Percentiles rank a stretch among this genome's conserved stretches.
phyloP scores from a whole-genome alignment of 2,329 filamentous ascomycete species.

The Penicillium sp. region DNA sequence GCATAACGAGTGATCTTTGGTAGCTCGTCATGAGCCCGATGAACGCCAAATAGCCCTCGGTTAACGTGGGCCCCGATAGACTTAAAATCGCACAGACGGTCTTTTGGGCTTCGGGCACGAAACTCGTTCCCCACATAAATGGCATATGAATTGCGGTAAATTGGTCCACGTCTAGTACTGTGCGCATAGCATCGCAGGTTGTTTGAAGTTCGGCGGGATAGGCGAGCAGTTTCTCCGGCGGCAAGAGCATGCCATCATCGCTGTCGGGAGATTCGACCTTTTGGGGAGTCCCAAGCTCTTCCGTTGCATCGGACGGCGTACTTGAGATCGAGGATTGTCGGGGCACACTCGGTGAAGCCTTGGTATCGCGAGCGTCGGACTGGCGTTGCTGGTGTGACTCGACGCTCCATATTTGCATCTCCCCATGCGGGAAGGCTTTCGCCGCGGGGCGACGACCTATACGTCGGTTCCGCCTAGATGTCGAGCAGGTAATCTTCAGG shows the following conservation, averaged over 20 bases:
- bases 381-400: constrained; percentile 3
- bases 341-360: constrained; percentile 6
- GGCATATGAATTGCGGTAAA: constrained; percentile 22
- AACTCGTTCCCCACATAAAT: constrained; percentile 20
- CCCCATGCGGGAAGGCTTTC: constrained; percentile 14
- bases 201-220: constrained; percentile 12
- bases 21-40: constrained; percentile 24
- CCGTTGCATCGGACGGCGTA: constrained; percentile 1
- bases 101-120: constrained; percentile 16
- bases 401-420: constrained; percentile 18
- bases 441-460: constrained; percentile 15
- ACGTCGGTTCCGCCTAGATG: constrained; percentile 17
- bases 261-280: constrained; percentile 4
- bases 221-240: constrained; percentile 20
- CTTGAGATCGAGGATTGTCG: constrained; percentile 7
- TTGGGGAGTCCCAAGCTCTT: constrained; percentile 1
- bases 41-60: constrained; percentile 24
- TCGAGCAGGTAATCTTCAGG: constrained; percentile 18
- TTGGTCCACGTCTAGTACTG: constrained; percentile 18
- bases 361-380: background rate
- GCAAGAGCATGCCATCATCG: constrained; percentile 2
- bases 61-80: constrained; percentile 17
- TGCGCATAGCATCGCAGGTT: constrained; percentile 18
- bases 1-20: constrained; percentile 21
- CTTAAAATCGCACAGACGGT: constrained; percentile 18